phyloP scores from a whole-genome alignment of 345 rosid species.

The Gossypium longicalyx region DNA sequence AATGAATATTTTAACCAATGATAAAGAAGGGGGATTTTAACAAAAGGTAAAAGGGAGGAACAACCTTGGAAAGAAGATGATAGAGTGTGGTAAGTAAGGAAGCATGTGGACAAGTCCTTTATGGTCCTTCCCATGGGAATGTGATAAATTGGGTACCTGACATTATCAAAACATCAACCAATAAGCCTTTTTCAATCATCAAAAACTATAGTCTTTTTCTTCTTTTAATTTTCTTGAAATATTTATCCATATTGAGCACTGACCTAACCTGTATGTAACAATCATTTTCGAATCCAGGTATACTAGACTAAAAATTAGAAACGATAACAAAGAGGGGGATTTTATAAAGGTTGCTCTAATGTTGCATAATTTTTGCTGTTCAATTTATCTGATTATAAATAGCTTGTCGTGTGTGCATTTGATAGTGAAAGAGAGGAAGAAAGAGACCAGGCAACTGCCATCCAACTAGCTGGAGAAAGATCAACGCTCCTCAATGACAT shows the following conservation, averaged over 20 bases:
- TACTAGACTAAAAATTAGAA: neutral
- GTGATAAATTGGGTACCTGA: slow-evolving; percentile 95
- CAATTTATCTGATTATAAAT: neutral
- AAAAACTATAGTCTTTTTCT: no score
- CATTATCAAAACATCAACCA: neutral
- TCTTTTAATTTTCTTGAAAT: no score
- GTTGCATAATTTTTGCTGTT: neutral
- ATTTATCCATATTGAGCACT: no score
- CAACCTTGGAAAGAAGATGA: slow-evolving; percentile 94
- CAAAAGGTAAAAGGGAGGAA: neutral
- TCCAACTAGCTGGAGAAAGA: slow-evolving; percentile 99
- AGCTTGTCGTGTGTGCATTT: neutral
- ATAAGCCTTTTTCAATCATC: neutral
- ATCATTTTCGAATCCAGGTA: neutral
- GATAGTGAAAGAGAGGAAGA: neutral
- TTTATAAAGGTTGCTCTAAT: neutral
- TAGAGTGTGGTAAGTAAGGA: slow-evolving; percentile 92
- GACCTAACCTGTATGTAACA: neutral
- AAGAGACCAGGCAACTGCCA: slow-evolving; percentile 92
- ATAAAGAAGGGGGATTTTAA: neutral
- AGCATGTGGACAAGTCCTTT: slow-evolving; percentile 92
- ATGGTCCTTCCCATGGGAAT: slow-evolving; percentile 99
- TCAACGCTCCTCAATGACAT: slow-evolving; percentile 92
- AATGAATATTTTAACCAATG: neutral
- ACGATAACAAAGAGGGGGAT: neutral